phyloP scores from a whole-genome alignment of 1,139 yeast genomes.

The Candida smagusa region DNA sequence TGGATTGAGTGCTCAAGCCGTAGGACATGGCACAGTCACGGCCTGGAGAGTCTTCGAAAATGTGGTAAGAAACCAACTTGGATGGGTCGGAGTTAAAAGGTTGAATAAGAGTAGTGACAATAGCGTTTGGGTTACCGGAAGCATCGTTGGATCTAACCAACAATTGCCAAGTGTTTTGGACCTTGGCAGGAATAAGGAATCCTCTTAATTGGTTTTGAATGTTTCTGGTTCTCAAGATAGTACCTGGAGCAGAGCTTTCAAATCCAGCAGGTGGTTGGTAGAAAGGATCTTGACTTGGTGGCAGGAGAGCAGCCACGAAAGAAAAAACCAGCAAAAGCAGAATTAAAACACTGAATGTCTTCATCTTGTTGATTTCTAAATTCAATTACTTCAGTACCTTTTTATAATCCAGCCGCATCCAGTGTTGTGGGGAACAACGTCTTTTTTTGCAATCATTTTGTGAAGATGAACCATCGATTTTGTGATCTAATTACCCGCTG shows the following conservation, averaged over 20 bases:
- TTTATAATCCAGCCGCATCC: no score
- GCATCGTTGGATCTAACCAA: conserved; percentile 30
- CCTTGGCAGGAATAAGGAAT: conserved; percentile 10
- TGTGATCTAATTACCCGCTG: no score
- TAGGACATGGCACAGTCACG: conserved; percentile 31
- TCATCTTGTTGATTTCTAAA: no score
- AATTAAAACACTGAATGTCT: background rate
- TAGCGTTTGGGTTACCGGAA: conserved; percentile 26
- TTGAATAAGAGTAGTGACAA: conserved; percentile 28
- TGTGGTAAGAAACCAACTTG: conserved; percentile 28
- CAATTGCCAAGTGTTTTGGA: conserved; percentile 23
- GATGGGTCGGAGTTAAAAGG: conserved; percentile 28
- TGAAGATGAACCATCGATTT: no score
- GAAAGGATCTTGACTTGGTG: conserved; percentile 21
- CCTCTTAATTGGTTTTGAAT: conserved; percentile 19
- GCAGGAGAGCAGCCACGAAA: background rate
- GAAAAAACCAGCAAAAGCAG: background rate
- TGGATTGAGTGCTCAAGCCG: conserved; percentile 17
- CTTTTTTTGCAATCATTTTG: no score
- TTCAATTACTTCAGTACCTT: no score
- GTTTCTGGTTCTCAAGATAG: conserved; percentile 21
- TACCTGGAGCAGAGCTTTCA: conserved; percentile 21
- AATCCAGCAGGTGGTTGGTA: conserved; percentile 23
- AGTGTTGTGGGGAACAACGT: no score
- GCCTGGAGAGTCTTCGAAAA: conserved; percentile 29